Percentiles rank a stretch among this genome's conserved stretches.
Evolutionary conservation across 768 basidiomycete genomes (phyloP).

Genomic region (Pleurotus djamor): DNA sequence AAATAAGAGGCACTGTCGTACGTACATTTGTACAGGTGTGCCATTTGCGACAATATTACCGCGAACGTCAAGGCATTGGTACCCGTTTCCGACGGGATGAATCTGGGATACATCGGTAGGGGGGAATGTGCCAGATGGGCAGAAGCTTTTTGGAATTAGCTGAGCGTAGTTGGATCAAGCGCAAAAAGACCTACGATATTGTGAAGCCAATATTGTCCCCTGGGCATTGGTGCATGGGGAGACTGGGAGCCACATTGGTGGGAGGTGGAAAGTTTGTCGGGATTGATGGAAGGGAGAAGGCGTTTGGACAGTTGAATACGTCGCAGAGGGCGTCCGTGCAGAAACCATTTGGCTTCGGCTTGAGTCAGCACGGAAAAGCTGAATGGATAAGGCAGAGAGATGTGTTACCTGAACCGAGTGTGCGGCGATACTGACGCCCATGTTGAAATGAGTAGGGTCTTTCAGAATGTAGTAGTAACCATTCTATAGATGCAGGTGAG

Average conservation of each 20-base stretch:
- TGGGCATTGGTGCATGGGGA: conserved; percentile 20
- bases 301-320: conserved; percentile 17
- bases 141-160: neutral
- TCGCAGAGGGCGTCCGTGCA: conserved; percentile 21
- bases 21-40: conserved; percentile 31
- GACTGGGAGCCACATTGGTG: conserved; percentile 10
- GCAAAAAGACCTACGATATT: conserved; percentile 22
- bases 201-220: conserved; percentile 16
- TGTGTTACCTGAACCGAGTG: conserved; percentile 12
- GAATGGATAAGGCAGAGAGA: neutral
- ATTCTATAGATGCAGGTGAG: conserved; percentile 8
- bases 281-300: conserved; percentile 14
- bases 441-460: conserved; percentile 22
- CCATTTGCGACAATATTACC: conserved; percentile 25
- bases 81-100: conserved; percentile 22
- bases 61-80: conserved; percentile 32
- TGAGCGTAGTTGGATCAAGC: no score
- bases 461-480: conserved; percentile 27
- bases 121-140: neutral
- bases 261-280: conserved; percentile 22
- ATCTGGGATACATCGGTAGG: neutral
- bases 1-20: neutral
- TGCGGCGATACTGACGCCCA: conserved; percentile 20
- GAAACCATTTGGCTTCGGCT: conserved; percentile 17
- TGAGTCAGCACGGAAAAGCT: neutral